Percentiles rank a stretch among this genome's conserved stretches.
Evolutionary conservation across 805 yeast genomes (phyloP).

Genomic region (Starmera quercuum): DNA sequence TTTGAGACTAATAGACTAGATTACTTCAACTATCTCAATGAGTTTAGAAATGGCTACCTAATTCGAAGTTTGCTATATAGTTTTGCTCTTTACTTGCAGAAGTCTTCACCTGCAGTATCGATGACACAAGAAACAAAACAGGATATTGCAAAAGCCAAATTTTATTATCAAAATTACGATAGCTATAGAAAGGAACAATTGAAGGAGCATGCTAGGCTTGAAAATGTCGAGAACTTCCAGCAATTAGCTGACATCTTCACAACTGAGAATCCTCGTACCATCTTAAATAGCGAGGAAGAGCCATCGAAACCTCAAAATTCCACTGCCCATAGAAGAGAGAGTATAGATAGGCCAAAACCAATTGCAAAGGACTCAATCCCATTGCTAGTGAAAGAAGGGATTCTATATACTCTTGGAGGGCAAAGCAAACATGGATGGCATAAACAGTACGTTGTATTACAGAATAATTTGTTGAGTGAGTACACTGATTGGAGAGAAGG

Average conservation of each 20-base stretch:
- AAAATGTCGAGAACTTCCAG: not conserved
- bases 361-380: constrained; percentile 1
- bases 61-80: constrained; percentile 10
- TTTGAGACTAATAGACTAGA: constrained; percentile 39
- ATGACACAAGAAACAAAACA: not conserved
- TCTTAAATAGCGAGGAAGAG: not conserved
- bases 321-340: not conserved
- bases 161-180: constrained; percentile 6
- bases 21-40: constrained; percentile 33
- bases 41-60: constrained; percentile 16
- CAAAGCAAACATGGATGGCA: constrained; percentile 73
- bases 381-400: constrained; percentile 27
- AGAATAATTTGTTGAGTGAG: constrained; percentile 61
- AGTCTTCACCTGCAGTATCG: not conserved
- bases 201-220: constrained; percentile 2
- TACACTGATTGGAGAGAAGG: constrained; percentile 79
- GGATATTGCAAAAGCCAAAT: constrained; percentile 7
- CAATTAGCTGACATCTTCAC: not conserved
- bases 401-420: constrained; percentile 51
- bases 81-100: constrained; percentile 7
- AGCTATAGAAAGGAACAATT: constrained; percentile 8
- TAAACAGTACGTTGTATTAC: constrained; percentile 76
- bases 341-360: not conserved
- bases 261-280: not conserved
- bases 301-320: not conserved